phyloP scores from a whole-genome alignment of 139 green algal genomes.

The Chlorella vulgaris region DNA sequence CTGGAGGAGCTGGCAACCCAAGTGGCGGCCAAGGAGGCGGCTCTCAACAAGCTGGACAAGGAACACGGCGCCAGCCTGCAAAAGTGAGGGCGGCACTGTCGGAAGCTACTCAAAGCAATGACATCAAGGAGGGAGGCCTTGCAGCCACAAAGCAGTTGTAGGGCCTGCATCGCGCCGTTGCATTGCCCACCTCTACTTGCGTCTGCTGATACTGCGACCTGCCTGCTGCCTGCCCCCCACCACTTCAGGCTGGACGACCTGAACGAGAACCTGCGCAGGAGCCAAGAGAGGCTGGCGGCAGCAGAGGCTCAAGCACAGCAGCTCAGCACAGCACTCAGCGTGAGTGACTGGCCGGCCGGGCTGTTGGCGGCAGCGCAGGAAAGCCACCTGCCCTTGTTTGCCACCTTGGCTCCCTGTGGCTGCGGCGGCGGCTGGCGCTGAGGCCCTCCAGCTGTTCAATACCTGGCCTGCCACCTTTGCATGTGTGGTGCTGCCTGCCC shows the following conservation, averaged over 20 bases:
- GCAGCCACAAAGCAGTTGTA: too few species aligned
- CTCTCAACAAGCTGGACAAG: constrained; percentile 20
- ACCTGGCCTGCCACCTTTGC: too few species aligned
- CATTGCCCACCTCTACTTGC: neutral
- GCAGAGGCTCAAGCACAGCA: neutral
- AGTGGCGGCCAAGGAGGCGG: neutral
- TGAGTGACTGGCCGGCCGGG: neutral
- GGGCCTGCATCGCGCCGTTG: too few species aligned
- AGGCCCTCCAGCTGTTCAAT: too few species aligned
- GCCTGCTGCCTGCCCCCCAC: neutral
- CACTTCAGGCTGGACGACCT: constrained; percentile 16
- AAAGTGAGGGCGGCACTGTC: too few species aligned
- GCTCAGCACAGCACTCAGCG: constrained; percentile 5
- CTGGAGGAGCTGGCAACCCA: neutral
- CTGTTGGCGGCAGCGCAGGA: too few species aligned
- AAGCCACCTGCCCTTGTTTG: too few species aligned
- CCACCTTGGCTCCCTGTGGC: too few species aligned
- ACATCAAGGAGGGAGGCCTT: too few species aligned
- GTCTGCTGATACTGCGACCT: neutral
- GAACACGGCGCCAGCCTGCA: constrained; percentile 17
- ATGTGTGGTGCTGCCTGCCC: too few species aligned
- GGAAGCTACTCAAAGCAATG: too few species aligned
- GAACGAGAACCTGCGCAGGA: constrained; percentile 13
- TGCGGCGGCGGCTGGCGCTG: too few species aligned
- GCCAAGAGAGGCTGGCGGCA: neutral